These are phyloP conservation scores for Phoma sp. DNA, from an alignment of 2,329 filamentous ascomycete species.

Conservation along the genomic window DNA sequence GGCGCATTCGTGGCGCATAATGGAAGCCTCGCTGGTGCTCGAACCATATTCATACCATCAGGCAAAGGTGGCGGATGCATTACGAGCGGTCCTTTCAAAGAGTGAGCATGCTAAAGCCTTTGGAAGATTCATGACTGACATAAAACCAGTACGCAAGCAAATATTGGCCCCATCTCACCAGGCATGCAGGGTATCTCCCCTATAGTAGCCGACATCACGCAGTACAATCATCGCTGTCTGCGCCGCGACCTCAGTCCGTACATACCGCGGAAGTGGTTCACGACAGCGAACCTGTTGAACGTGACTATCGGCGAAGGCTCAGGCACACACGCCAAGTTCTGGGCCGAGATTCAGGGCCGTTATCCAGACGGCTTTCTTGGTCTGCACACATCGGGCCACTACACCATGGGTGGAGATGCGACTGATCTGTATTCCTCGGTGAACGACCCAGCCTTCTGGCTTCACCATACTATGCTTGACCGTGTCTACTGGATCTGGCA, in stretches of 20 bases:
- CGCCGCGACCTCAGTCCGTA: conserved; percentile 41
- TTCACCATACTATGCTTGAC: conserved; percentile 58
- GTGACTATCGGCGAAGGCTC: conserved; percentile 31
- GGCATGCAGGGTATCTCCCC: neutral
- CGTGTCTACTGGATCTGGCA: conserved; percentile 60
- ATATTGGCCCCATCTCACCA: neutral
- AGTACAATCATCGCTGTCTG: conserved; percentile 47
- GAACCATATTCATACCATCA: conserved; percentile 49
- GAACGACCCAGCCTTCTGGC: conserved; percentile 54
- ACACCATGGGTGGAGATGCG: conserved; percentile 52
- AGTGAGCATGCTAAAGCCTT: conserved; percentile 31
- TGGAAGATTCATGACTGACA: conserved; percentile 11
- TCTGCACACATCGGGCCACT: conserved; percentile 55
- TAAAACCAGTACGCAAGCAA: conserved; percentile 19
- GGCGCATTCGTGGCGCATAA: conserved; percentile 42
- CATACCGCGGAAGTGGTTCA: neutral
- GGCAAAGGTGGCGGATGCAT: conserved; percentile 65
- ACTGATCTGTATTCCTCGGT: conserved; percentile 54
- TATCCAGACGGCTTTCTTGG: conserved; percentile 39
- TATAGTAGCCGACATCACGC: neutral
- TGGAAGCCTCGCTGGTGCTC: conserved; percentile 6
- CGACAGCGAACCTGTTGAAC: conserved; percentile 25
- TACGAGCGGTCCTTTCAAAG: conserved; percentile 57
- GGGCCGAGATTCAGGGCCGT: conserved; percentile 34
- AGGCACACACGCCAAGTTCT: conserved; percentile 34